These are phyloP conservation scores for Dispira simplex DNA, from an alignment of 192 early-diverging fungal genomes.

Conservation along the genomic window DNA sequence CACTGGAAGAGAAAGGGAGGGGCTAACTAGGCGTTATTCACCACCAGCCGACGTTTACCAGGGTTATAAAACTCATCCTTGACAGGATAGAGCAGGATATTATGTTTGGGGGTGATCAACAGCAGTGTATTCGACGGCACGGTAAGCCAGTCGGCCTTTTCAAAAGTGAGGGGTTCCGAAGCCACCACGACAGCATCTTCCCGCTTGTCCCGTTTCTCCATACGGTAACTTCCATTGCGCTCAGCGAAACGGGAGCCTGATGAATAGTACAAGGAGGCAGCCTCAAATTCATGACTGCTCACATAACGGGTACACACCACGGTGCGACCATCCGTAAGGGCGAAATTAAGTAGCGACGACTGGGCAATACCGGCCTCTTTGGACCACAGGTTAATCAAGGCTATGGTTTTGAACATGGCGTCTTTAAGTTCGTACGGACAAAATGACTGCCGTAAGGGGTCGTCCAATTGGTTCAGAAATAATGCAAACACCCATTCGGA, in stretches of 20 bases:
- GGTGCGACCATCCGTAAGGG: constrained; percentile 60
- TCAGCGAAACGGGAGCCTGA: constrained; percentile 58
- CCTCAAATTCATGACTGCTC: constrained; percentile 46
- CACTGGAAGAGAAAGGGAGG: too few relatives aligned
- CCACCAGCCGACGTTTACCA: constrained; percentile 11
- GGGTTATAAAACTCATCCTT: constrained; percentile 44
- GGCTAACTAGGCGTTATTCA: constrained; percentile 1
- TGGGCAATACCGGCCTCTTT: constrained; percentile 43
- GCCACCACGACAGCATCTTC: constrained; percentile 73
- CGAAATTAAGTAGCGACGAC: constrained; percentile 62
- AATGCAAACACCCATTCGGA: constrained; percentile 71
- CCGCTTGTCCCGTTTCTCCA: constrained; percentile 45
- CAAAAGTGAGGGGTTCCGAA: constrained; percentile 65
- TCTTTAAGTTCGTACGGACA: constrained; percentile 40
- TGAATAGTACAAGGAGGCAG: constrained; percentile 63
- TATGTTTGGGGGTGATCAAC: constrained; percentile 59
- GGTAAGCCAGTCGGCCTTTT: constrained; percentile 64
- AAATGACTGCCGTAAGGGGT: constrained; percentile 31
- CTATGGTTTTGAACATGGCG: constrained; percentile 64
- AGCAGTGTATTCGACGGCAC: constrained; percentile 61
- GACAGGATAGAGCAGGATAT: constrained; percentile 59
- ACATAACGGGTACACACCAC: constrained; percentile 67
- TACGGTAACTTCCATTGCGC: constrained; percentile 44
- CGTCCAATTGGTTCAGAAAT: constrained; percentile 41
- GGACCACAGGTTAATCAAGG: constrained; percentile 53